A percentile compares a stretch with the other conserved stretches of the same genome.
Conservation (phyloP, 768 basidiomycete genomes). For the Rhodocollybia butyracea region DNA sequence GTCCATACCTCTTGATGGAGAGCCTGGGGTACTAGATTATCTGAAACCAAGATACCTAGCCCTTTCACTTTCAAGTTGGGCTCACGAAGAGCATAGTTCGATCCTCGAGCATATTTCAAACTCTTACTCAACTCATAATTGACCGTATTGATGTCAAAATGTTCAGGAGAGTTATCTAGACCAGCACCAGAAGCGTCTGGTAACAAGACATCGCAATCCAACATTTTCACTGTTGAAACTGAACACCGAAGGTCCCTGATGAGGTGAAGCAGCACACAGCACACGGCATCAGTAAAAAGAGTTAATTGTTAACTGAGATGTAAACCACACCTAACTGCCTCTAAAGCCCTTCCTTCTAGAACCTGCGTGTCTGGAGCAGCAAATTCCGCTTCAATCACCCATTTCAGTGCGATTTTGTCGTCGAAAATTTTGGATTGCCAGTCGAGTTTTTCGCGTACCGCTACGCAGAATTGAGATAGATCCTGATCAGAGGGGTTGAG, state of each 20-base stretch:
- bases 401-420: background rate
- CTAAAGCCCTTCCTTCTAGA: background rate
- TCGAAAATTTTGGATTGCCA: background rate
- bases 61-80: background rate
- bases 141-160: background rate
- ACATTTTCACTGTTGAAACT: background rate
- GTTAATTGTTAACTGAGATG: background rate
- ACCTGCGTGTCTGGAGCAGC: background rate
- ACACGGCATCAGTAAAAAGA: background rate
- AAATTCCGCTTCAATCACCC: background rate
- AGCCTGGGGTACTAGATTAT: conserved; percentile 9
- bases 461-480: background rate
- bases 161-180: background rate
- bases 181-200: too few relatives aligned
- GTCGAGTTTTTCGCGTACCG: background rate
- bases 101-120: too few relatives aligned
- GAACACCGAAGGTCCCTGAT: background rate
- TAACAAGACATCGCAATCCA: background rate
- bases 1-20: conserved; percentile 11
- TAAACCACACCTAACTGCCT: background rate
- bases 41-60: background rate
- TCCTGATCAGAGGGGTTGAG: too few relatives aligned
- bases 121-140: background rate
- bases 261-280: background rate
- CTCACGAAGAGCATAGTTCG: background rate